Base-by-base conservation (phyloP, 257 asterid genomes). In the Paraleonurus japonicus region DNA sequence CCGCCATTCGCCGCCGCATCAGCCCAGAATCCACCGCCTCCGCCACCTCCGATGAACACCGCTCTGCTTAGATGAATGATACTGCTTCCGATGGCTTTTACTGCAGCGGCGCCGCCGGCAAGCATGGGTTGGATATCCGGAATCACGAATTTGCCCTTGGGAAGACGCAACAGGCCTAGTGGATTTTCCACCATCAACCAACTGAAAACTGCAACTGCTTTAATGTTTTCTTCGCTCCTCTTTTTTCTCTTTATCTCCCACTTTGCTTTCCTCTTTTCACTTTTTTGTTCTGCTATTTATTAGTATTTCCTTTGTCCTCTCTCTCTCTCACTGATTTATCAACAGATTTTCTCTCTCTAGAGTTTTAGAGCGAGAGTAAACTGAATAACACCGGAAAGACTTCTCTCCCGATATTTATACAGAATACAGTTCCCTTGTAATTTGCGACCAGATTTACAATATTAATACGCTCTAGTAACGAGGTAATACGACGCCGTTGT, bases 131-230 rank as follows among this genome's bases (percentile, higher is more conserved):
- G 83, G 78, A 79, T 63, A 70, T 58, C 24, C 48, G 71, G 75
- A 77, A 60, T 76, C 81, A 79, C 88, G 77, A 69, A 70, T 64
- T 66, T 79, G 74, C 87, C 89, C 88, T 82, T 72, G 33, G 41
- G 76, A 70, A 55, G 69, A 80, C 48, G 80, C 75, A 68, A 32
- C 80, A 75, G 72, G 77, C 81, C 83, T 60, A 37, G 74, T 81
- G 72, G 81, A 75, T 75, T 84, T 61, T 81, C 87, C 85, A 88
- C 93, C 93, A 88, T 81, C 78, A 76, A 86, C 85, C 88, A 81
- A 73, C 87, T 70, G 78, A 61, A 61, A 69, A 78, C 75, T 32
- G 41, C 70, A 80, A 72, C 83, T 76, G 82, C 80, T 73, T 72
- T 78, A 75, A 76, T 74, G 84, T 32, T 4, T 54, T 33, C 54